phyloP scores from a whole-genome alignment of 163 green algal genomes.

The Prototheca cutis region DNA sequence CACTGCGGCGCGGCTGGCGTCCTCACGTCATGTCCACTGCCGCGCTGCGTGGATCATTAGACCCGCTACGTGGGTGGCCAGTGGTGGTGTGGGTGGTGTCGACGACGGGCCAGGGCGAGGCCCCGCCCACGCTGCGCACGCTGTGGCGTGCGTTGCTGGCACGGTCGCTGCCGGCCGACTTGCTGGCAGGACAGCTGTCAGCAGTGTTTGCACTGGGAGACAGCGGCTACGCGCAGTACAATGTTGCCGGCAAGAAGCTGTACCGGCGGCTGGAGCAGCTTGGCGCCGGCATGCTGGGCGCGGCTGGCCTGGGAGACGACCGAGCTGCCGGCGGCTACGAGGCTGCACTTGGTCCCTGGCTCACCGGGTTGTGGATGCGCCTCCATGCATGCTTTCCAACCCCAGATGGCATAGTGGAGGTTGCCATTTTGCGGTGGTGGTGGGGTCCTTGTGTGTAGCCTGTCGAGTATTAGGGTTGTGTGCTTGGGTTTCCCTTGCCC shows the following conservation, averaged over 20 bases:
- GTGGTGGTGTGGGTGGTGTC: slow-evolving; percentile 56
- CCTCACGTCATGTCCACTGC: slow-evolving; percentile 61
- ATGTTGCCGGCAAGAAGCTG: slow-evolving; percentile 85
- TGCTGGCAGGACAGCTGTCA: slow-evolving; percentile 37
- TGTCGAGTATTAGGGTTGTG: no score
- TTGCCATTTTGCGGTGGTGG: no score
- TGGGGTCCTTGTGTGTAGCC: no score
- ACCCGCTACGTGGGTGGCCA: slow-evolving; percentile 42
- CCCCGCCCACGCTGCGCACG: slow-evolving; percentile 68
- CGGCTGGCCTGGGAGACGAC: slow-evolving; percentile 81
- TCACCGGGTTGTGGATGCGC: slow-evolving; percentile 57
- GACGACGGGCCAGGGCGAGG: slow-evolving; percentile 82
- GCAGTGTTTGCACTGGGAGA: slow-evolving; percentile 94
- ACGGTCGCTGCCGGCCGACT: slow-evolving; percentile 60
- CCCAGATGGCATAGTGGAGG: not conserved
- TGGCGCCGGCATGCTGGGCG: slow-evolving; percentile 56
- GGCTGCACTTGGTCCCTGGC: slow-evolving; percentile 76
- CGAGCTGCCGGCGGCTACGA: slow-evolving; percentile 73
- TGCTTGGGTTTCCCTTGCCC: no score
- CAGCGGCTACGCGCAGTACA: slow-evolving; percentile 82
- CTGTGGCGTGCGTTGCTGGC: slow-evolving; percentile 89
- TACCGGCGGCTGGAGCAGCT: slow-evolving; percentile 65
- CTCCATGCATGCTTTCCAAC: no score
- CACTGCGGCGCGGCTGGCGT: slow-evolving; percentile 39
- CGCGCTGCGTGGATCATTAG: slow-evolving; percentile 41